These are phyloP conservation scores for Elongisporangium undulatum DNA, from an alignment of 352 stramenopile species.

Conservation along the genomic window DNA sequence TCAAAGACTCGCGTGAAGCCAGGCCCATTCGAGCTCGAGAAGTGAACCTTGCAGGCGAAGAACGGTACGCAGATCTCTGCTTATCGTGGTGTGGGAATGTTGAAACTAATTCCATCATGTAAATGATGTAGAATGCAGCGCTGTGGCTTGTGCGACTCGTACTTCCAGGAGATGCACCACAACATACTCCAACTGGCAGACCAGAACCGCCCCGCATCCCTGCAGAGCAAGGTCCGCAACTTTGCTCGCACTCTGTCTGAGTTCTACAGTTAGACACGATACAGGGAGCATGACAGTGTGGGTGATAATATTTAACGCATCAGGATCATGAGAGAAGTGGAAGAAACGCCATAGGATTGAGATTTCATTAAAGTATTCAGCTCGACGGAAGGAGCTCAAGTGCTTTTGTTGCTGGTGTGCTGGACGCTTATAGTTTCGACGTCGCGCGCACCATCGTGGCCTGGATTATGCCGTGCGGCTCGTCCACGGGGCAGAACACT, in stretches of 20 bases:
- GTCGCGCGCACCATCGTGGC: constrained; percentile 64
- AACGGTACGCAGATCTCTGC: constrained; percentile 29
- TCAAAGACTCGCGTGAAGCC: constrained; percentile 56
- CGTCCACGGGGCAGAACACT: constrained; percentile 82
- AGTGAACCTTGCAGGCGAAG: constrained; percentile 71
- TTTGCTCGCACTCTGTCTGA: constrained; percentile 35
- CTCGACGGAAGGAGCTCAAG: background rate
- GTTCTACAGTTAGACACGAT: constrained; percentile 25
- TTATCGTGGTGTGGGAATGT: background rate
- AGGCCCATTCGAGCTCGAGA: constrained; percentile 43
- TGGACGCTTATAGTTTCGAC: constrained; percentile 40
- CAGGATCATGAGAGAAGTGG: background rate
- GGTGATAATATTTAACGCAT: background rate
- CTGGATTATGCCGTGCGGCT: constrained; percentile 87
- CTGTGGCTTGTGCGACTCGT: constrained; percentile 53
- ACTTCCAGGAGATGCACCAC: constrained; percentile 66
- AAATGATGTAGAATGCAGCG: constrained; percentile 31
- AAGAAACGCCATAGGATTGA: background rate
- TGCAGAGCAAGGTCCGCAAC: constrained; percentile 43
- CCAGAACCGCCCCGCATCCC: constrained; percentile 20
- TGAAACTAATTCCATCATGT: background rate
- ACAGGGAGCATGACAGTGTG: background rate
- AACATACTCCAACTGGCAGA: constrained; percentile 31
- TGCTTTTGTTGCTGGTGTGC: background rate
- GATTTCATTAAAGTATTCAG: background rate